Evolutionary conservation across 148 eudicot genomes (phyloP), one percentile per base, ranked within the genome.

Genomic region (Simmondsia chinensis): DNA sequence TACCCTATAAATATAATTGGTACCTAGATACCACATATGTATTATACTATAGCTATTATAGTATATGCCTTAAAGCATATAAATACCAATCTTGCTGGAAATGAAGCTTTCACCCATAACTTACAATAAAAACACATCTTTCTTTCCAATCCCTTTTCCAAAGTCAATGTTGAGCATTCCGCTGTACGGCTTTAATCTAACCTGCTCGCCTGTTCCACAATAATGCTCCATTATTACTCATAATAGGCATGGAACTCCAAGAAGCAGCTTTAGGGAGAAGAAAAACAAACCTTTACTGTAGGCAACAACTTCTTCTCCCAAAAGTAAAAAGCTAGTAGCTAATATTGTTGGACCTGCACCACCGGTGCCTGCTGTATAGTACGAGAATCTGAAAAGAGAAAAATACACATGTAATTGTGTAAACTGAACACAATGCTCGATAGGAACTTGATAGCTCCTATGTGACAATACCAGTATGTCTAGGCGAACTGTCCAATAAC

Each of bases 281-380:
- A 52, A 37, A 54, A 33, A n/a, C 62, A 47, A 39, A 85, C 99
- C 99, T 82, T 82, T 85, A 30, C 45, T 79, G 40, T 76, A 91
- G 41, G 94, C 95, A 70, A 85, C 60, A 32, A 79, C 99, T 50
- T 91, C 94, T 69, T 91, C 99, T 52, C 95, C 99, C 14, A 91
- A 74, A 59, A 91, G 95, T 59, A 91, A 64, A 68, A 91, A 85
- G 48, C 99, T 91, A 46, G 99, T 91, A 9, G 99, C 85, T 61
- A 91, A 64, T 65, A 91, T 91, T 26, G 99, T 85, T 39, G 99
- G 99, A 36, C 99, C 99, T 55, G 86, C 99, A 64, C 99, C 99
- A 53, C 99, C 99, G 56, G 80, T 69, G 57, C 99, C 99, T 43
- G 99, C 99, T 23, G 99, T 91, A 48, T 69, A 85, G 72, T 91